Conservation (phyloP, 345 rosid genomes). For the Zanthoxylum bungeanum region DNA sequence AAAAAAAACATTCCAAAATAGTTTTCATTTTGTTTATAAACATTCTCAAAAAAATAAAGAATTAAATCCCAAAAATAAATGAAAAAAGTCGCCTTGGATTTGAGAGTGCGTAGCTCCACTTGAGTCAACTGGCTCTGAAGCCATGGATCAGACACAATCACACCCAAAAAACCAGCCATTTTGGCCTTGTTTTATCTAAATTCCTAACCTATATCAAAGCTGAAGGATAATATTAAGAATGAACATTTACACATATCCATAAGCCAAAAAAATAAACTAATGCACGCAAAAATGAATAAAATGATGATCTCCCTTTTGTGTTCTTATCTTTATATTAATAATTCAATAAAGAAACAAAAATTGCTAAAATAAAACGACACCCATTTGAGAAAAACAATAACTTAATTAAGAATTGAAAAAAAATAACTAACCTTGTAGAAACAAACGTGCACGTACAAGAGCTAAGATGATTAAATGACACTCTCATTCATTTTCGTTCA, state of each 20-base stretch:
- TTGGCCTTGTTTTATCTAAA: conserved; percentile 16
- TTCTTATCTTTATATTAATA: too few relatives aligned
- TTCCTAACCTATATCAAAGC: conserved; percentile 4
- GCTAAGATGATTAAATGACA: background rate
- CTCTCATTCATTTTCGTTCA: background rate
- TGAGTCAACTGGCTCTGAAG: conserved; percentile 98
- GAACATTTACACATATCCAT: background rate
- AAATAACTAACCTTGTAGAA: conserved; percentile 2
- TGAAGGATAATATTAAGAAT: background rate
- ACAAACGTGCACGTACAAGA: background rate
- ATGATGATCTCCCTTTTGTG: background rate
- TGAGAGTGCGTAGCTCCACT: conserved; percentile 94
- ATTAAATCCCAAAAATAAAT: background rate
- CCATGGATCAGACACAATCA: conserved; percentile 93
- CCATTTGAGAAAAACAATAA: background rate
- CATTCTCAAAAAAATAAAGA: background rate
- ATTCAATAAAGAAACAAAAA: background rate
- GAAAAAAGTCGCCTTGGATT: conserved; percentile 63
- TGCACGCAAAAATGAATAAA: conserved; percentile 8
- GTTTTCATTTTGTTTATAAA: background rate
- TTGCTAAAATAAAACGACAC: background rate
- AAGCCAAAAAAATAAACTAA: background rate
- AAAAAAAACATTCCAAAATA: background rate
- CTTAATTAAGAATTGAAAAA: background rate
- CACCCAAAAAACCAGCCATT: conserved; percentile 92